These are phyloP conservation scores for Parathielavia hyrcaniae DNA, from an alignment of 495 filamentous ascomycete species.

Conservation along the genomic window DNA sequence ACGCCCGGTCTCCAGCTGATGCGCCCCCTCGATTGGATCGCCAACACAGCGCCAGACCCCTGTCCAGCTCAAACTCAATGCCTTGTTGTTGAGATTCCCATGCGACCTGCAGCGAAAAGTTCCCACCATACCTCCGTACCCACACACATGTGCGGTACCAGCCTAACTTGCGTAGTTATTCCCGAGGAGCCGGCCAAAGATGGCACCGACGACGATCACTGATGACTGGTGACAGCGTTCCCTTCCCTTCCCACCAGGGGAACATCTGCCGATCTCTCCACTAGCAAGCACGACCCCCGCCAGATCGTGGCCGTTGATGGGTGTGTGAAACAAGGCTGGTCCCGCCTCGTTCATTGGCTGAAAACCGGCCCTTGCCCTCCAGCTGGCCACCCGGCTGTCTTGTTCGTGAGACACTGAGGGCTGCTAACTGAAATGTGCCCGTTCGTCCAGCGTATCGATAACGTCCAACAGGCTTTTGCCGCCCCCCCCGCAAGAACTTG, in stretches of 20 bases:
- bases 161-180: too few relatives aligned
- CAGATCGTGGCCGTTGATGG: conserved; percentile 14
- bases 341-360: conserved; percentile 2
- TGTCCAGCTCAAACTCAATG: conserved; percentile 35
- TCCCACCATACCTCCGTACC: too few relatives aligned
- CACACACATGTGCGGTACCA: too few relatives aligned
- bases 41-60: conserved; percentile 17
- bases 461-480: background rate
- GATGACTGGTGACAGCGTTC: too few relatives aligned
- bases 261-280: background rate
- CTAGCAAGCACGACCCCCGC: background rate
- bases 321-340: background rate
- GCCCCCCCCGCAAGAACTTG: background rate
- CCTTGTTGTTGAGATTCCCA: conserved; percentile 5
- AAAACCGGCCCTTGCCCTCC: background rate
- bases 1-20: conserved; percentile 20
- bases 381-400: background rate
- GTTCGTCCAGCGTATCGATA: conserved; percentile 4
- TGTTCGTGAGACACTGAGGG: conserved; percentile 11
- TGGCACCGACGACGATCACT: too few relatives aligned
- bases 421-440: background rate
- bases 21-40: conserved; percentile 28
- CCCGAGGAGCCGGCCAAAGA: background rate
- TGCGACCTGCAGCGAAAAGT: conserved; percentile 15
- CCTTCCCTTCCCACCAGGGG: background rate